Percentiles rank a stretch among this genome's conserved stretches.
These are phyloP conservation scores for Saccharomyces jurei DNA, from an alignment of 805 yeast species.

Conservation along the genomic window DNA sequence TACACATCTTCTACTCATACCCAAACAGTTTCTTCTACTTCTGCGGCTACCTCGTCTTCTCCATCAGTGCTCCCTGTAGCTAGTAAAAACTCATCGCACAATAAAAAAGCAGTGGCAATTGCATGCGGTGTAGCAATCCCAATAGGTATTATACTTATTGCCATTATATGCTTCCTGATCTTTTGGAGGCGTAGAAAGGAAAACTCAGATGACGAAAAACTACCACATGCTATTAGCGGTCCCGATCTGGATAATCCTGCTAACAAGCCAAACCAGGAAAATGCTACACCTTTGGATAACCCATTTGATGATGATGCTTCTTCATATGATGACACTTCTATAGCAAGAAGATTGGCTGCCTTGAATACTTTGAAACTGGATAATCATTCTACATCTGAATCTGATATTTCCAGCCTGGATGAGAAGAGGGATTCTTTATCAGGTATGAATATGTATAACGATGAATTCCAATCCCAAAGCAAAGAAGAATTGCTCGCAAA, in stretches of 20 bases:
- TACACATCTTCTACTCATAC: constrained; percentile 23
- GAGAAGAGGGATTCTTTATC: constrained; percentile 10
- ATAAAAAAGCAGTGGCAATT: constrained; percentile 62
- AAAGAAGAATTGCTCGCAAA: constrained; percentile 32
- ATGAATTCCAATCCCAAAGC: constrained; percentile 34
- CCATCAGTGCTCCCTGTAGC: constrained; percentile 23
- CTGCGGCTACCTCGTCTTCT: constrained; percentile 21
- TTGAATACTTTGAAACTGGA: constrained; percentile 47
- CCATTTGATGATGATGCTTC: constrained; percentile 28
- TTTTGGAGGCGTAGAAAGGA: constrained; percentile 42
- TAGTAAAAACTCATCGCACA: constrained; percentile 11
- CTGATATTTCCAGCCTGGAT: constrained; percentile 41
- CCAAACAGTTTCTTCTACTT: constrained; percentile 23
- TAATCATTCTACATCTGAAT: constrained; percentile 41
- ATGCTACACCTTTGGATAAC: constrained; percentile 21
- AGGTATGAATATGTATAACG: constrained; percentile 29
- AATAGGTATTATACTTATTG: constrained; percentile 41
- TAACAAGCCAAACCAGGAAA: constrained; percentile 23
- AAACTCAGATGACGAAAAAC: constrained; percentile 25
- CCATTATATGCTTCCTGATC: constrained; percentile 45
- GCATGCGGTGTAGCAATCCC: constrained; percentile 89
- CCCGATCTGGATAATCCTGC: constrained; percentile 35
- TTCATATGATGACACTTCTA: constrained; percentile 21
- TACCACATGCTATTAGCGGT: constrained; percentile 31
- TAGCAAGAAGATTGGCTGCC: constrained; percentile 37